phyloP scores from a whole-genome alignment of 208 protist genomes.

The Leptomonas pyrrhocoris region DNA sequence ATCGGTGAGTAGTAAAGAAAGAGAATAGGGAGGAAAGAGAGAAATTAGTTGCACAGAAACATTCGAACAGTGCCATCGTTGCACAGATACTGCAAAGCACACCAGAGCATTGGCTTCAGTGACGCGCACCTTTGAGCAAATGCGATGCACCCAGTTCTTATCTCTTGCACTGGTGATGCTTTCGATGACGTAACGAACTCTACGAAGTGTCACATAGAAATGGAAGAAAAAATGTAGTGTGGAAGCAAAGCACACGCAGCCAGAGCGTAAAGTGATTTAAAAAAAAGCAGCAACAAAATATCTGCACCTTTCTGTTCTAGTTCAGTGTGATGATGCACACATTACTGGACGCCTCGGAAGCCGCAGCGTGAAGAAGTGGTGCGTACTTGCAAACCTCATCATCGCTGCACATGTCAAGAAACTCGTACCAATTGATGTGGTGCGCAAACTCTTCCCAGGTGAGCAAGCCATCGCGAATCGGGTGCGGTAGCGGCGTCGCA shows the following conservation, averaged over 20 bases:
- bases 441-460: slow-evolving; percentile 76
- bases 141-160: too few species aligned
- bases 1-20: too few species aligned
- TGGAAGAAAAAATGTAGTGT: neutral
- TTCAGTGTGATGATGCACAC: slow-evolving; percentile 33
- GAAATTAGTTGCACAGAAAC: too few species aligned
- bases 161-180: too few species aligned
- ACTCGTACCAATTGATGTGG: slow-evolving; percentile 78
- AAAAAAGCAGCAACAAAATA: neutral
- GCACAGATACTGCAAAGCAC: too few species aligned
- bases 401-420: slow-evolving; percentile 60
- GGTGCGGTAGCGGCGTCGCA: slow-evolving; percentile 67
- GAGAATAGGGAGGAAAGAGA: too few species aligned
- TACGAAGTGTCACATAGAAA: neutral
- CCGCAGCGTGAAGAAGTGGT: slow-evolving; percentile 29
- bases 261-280: neutral
- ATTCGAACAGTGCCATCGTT: too few species aligned
- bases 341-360: slow-evolving; percentile 51
- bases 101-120: too few species aligned
- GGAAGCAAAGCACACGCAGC: neutral
- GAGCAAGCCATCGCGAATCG: slow-evolving; percentile 47
- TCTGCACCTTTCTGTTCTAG: neutral
- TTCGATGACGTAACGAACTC: too few species aligned
- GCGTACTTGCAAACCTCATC: slow-evolving; percentile 57
- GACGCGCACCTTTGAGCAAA: too few species aligned